phyloP scores from a whole-genome alignment of 805 yeast genomes.

The Cyberlindnera maritima region DNA sequence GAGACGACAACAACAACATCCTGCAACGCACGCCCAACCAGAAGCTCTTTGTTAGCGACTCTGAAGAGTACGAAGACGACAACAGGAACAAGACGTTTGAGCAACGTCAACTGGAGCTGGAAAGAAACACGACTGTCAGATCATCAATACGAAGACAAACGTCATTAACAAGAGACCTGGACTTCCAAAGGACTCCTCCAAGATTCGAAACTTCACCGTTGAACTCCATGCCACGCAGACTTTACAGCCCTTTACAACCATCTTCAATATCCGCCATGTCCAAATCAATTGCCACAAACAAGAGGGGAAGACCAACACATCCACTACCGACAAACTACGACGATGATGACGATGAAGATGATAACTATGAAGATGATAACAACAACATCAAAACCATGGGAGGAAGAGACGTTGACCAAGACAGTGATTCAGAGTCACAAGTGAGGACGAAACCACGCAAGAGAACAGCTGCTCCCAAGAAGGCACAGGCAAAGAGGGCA shows the following conservation, averaged over 20 bases:
- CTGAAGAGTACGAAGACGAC: constrained; percentile 6
- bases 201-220: constrained; percentile 11
- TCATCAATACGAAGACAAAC: constrained; percentile 9
- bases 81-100: constrained; percentile 10
- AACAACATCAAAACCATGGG: constrained; percentile 1
- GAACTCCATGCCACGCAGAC: constrained; percentile 7
- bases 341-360: constrained; percentile 1
- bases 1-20: constrained; percentile 9
- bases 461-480: constrained; percentile 5
- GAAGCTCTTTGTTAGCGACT: constrained; percentile 20
- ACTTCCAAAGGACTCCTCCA: constrained; percentile 4
- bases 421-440: constrained; percentile 8
- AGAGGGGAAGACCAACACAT: constrained; percentile 1
- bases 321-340: neutral
- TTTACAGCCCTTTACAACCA: constrained; percentile 16
- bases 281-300: constrained; percentile 19
- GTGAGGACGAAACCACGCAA: constrained; percentile 1
- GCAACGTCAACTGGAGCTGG: constrained; percentile 18
- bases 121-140: constrained; percentile 21
- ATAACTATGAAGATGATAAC: constrained; percentile 5
- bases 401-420: constrained; percentile 10
- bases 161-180: neutral
- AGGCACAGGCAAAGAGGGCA: constrained; percentile 6
- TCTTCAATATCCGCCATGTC: constrained; percentile 9
- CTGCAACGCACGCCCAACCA: constrained; percentile 7